Conservation (phyloP, 2,329 filamentous ascomycete species). For the Aspergillus pseudoterreus region DNA sequence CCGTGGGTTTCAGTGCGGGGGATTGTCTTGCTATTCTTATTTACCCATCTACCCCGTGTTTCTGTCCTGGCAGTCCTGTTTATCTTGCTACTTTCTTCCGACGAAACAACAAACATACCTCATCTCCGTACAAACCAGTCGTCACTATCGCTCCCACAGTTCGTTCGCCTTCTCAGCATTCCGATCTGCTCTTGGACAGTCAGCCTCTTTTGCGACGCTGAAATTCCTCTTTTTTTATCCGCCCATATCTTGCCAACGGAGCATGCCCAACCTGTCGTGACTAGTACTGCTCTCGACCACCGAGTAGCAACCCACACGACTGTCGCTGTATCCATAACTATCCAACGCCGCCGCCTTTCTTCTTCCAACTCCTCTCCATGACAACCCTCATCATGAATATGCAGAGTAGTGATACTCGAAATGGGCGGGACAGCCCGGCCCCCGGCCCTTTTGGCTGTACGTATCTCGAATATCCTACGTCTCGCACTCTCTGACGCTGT, state of each 20-base stretch:
- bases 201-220: not conserved
- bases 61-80: conserved; percentile 6
- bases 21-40: conserved; percentile 3
- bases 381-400: conserved; percentile 29
- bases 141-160: not conserved
- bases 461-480: conserved; percentile 29
- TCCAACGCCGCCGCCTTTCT: conserved; percentile 1
- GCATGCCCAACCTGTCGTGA: conserved; percentile 25
- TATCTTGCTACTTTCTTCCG: not conserved
- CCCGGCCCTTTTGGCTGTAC: conserved; percentile 66
- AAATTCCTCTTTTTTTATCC: not conserved
- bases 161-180: not conserved
- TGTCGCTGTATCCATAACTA: not conserved
- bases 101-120: not conserved
- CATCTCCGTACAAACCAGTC: not conserved
- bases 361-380: not conserved
- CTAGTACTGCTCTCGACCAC: conserved; percentile 19
- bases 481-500: conserved; percentile 7
- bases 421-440: conserved; percentile 49
- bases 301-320: conserved; percentile 18
- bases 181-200: not conserved
- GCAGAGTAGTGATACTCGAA: conserved; percentile 26
- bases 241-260: conserved; percentile 11
- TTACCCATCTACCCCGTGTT: not conserved
- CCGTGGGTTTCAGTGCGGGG: conserved; percentile 16